A percentile compares a stretch with the other conserved stretches of the same genome.
phyloP scores from a whole-genome alignment of 2,329 filamentous ascomycete species.

The Cladorrhinum sp. region DNA sequence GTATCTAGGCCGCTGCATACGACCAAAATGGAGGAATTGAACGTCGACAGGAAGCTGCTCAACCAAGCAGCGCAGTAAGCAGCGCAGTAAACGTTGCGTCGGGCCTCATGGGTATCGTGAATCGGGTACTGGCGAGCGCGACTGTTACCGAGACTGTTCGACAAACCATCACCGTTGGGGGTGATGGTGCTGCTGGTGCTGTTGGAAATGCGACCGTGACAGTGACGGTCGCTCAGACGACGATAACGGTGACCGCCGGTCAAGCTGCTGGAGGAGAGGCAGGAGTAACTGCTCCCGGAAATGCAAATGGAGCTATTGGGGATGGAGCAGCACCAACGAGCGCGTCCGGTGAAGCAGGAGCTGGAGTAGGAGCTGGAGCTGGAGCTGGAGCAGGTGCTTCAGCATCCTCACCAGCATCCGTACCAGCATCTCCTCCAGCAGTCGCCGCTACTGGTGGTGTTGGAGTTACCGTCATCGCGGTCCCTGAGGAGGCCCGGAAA shows the following conservation, averaged over 20 bases:
- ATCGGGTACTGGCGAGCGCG: conserved; percentile 11
- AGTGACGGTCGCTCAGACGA: conserved; percentile 30
- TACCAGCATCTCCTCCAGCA: not conserved
- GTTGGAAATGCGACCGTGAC: conserved; percentile 35
- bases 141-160: conserved; percentile 34
- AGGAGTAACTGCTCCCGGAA: conserved; percentile 13
- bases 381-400: too few species aligned
- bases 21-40: conserved; percentile 19
- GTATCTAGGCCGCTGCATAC: conserved; percentile 27
- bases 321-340: conserved; percentile 9
- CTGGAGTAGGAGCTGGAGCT: too few species aligned
- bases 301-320: conserved; percentile 17
- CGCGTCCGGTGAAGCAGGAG: conserved; percentile 16
- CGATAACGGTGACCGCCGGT: conserved; percentile 26
- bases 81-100: conserved; percentile 23
- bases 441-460: conserved; percentile 23
- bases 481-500: conserved; percentile 18
- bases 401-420: conserved; percentile 9
- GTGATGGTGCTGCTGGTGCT: conserved; percentile 24
- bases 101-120: conserved; percentile 23
- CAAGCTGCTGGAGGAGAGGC: not conserved
- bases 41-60: conserved; percentile 9
- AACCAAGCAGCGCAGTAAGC: not conserved
- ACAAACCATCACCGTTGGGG: conserved; percentile 38
- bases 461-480: conserved; percentile 22